A percentile compares a stretch with the other conserved stretches of the same genome.
phyloP scores from a whole-genome alignment of 2,329 filamentous ascomycete species.

The Botrytis galanthina region DNA sequence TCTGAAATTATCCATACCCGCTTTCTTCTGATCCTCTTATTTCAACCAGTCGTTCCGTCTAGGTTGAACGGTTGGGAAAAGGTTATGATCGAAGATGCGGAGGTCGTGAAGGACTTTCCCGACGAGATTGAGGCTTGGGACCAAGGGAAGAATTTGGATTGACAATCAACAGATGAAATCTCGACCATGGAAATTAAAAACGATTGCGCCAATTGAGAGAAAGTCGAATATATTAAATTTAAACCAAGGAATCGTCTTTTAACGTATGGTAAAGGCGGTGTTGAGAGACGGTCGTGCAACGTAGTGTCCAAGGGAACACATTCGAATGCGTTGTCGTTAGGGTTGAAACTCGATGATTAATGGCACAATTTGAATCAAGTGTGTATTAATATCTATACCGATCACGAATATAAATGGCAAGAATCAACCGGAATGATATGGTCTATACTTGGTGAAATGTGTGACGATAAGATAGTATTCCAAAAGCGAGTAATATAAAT shows the following conservation, averaged over 20 bases:
- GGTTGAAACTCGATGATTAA: constrained; percentile 10
- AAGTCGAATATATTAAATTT: neutral
- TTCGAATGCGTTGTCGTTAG: constrained; percentile 19
- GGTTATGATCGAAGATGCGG: neutral
- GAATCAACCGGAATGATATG: neutral
- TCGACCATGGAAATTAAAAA: constrained; percentile 4
- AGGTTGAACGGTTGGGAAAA: neutral
- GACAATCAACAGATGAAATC: neutral
- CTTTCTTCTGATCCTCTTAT: neutral
- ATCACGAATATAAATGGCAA: neutral
- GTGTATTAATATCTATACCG: neutral
- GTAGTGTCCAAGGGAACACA: constrained; percentile 10
- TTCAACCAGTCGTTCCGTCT: too few relatives aligned
- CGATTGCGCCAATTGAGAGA: constrained; percentile 1
- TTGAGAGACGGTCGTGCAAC: constrained; percentile 18
- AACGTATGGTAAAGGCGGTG: neutral
- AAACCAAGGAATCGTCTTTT: neutral
- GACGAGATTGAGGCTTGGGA: constrained; percentile 1
- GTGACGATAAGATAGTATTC: neutral
- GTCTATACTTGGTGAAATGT: neutral
- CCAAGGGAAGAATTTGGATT: constrained; percentile 11
- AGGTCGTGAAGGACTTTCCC: neutral
- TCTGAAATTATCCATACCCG: constrained; percentile 40
- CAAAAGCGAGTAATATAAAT: neutral
- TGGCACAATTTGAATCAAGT: neutral